Evolutionary conservation across 2,329 filamentous ascomycete genomes (phyloP), one percentile per base, ranked within the genome.

Genomic region (Pyrenophora seminiperda): DNA sequence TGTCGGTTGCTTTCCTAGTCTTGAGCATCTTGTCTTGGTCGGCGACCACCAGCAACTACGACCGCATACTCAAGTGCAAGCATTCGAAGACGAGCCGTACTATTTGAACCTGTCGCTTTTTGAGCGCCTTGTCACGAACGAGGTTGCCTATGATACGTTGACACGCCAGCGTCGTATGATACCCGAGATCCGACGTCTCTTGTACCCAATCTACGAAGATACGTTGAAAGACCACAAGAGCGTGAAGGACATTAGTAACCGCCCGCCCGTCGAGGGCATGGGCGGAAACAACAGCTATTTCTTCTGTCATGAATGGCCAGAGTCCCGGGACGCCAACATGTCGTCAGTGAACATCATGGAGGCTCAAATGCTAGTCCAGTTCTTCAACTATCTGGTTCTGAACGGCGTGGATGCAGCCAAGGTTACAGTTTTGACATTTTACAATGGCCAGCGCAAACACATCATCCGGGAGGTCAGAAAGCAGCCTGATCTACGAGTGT

Each of bases 371-470:
- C 78, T 96, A 22, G 81, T 85, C 0, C 80, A 79, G 0, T 89
- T 96, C 57, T 86, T 86, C 56, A 76, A 83, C 19, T 89, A 96
- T 62, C 81, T 97, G 0, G 69, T 87, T 1, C 75, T 84, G 50
- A 93, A 92, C 54, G 86, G 86, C 0, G 74, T 87, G 1, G 61
- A 75, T 0, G 68, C 81, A 0, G 68, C 74, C 0, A 78, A 86
- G 5, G 91, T 96, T 47, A 96, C 91, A 0, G 77, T 96, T 3
- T 73, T 97, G 41, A 93, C 91, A 0, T 96, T 94, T 66, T 97
- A 96, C 76, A 90, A 89, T 34, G 91, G 89, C 0, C 92, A 97
- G 66, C 81, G 87, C 36, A 88, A 87, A 58, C 74, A 79, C 2
- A 79, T 96, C 2, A 62, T 85, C 0, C 77, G 75, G 11, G 70